Evolutionary conservation across 805 yeast genomes (phyloP), one percentile per base, ranked within the genome.

Genomic region (Spathaspora girioi): DNA sequence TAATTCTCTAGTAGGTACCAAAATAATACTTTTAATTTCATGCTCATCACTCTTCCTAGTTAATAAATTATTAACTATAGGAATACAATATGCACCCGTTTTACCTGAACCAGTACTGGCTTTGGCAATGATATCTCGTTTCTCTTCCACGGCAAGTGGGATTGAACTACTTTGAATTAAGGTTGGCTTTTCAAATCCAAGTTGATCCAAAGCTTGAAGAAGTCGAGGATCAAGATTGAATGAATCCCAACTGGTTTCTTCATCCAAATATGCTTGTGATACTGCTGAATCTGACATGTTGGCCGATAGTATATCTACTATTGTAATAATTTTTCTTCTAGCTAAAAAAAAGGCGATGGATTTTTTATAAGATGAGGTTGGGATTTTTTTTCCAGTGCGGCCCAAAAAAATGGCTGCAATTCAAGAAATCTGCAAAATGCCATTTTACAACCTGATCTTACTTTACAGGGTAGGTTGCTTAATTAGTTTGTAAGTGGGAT

Each of bases 41-140:
- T 56, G 58, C 27, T 52, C 52, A 32, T 40, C 40, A 15, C n/a
- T 40, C 31, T n/a, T 35, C n/a, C 23, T 27, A 8, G n/a, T 46
- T 43, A 26, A 47, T 41, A 94, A 80, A 41, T 83, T 79, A 66
- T 94, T 96, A 41, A 94, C 67, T 15, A 94, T 85, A 6, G 99
- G 99, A 46, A 93, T 79, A 56, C 86, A 70, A 65, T 93, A 93
- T 1, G 97, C 96, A 10, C 89, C 88, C 0, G 98, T 93, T 68
- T 93, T 93, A 57, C 98, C 98, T 8, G 97, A 87, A 3, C 99
- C 99, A 0, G 99, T 93, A 23, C 89, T 83, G 6, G 98, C 97
- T 64, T 88, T 85, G 38, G 97, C 97, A 45, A 93, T 86, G 56
- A 93, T 87, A 66, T 93, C 97, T 71, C 91, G 86, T 64, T 86